phyloP scores from a whole-genome alignment of 2,329 filamentous ascomycete species.

The Alternaria panax region DNA sequence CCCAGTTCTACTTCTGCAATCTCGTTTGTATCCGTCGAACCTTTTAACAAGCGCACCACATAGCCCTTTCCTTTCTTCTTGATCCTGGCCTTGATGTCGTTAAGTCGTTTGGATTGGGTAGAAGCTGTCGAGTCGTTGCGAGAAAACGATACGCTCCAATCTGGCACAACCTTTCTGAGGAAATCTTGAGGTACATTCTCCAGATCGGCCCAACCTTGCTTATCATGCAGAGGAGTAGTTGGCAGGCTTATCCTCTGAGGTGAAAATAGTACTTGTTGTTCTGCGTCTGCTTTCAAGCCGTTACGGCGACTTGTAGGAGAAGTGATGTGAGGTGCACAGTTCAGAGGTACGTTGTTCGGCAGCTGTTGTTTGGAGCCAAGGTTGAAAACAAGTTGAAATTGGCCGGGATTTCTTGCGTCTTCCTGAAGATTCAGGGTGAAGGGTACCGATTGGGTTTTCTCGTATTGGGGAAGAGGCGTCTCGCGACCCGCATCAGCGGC shows the following conservation, averaged over 20 bases:
- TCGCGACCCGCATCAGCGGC: constrained; percentile 28
- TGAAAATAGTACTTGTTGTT: constrained; percentile 26
- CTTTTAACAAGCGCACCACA: constrained; percentile 40
- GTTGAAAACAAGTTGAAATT: constrained; percentile 43
- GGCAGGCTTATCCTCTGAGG: constrained; percentile 36
- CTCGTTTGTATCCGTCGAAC: constrained; percentile 33
- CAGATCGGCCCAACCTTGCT: constrained; percentile 40
- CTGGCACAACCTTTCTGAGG: constrained; percentile 40
- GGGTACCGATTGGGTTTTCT: constrained; percentile 35
- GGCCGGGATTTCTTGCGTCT: constrained; percentile 40
- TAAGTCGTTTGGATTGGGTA: constrained; percentile 33
- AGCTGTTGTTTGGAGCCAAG: constrained; percentile 28
- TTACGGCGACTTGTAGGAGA: constrained; percentile 23
- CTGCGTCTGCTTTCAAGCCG: constrained; percentile 23
- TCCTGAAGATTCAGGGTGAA: constrained; percentile 43
- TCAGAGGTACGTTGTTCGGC: constrained; percentile 10
- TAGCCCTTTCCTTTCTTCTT: constrained; percentile 46
- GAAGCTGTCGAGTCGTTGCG: constrained; percentile 37
- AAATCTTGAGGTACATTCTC: constrained; percentile 40
- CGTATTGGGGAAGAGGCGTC: constrained; percentile 39
- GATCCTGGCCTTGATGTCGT: constrained; percentile 43
- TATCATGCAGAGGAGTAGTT: constrained; percentile 32
- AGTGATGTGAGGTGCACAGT: constrained; percentile 16
- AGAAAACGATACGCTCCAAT: constrained; percentile 39
- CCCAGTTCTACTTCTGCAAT: constrained; percentile 40